Conservation (phyloP, 352 stramenopile genomes). For the Globisporangium viniferum region DNA sequence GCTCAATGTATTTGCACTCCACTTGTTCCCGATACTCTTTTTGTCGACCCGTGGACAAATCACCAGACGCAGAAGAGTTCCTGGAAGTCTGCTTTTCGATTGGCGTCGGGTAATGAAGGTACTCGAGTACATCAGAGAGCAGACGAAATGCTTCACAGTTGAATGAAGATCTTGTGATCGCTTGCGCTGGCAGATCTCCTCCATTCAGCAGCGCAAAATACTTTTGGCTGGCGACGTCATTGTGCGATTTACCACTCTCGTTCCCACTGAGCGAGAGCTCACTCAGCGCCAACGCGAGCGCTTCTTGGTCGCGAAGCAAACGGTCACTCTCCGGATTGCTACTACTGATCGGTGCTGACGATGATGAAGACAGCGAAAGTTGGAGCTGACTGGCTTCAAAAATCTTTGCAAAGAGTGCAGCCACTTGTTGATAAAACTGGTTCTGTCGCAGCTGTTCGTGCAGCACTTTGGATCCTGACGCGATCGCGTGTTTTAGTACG, state of each 20-base stretch:
- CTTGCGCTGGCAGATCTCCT: conserved; percentile 4
- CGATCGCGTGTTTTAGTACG: conserved; percentile 16
- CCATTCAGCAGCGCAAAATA: conserved; percentile 31
- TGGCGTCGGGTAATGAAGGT: conserved; percentile 24
- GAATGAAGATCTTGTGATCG: conserved; percentile 27
- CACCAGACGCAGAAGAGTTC: not conserved
- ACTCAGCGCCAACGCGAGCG: conserved; percentile 32
- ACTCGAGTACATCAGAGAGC: conserved; percentile 41
- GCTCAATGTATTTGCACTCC: conserved; percentile 48
- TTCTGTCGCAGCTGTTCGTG: conserved; percentile 26
- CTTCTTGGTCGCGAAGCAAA: conserved; percentile 14
- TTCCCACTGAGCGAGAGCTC: conserved; percentile 42
- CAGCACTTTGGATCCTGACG: conserved; percentile 17
- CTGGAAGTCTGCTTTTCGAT: conserved; percentile 4
- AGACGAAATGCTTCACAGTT: conserved; percentile 51
- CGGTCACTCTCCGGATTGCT: not conserved
- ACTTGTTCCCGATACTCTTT: conserved; percentile 19
- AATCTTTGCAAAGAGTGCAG: not conserved
- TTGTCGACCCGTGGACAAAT: not conserved
- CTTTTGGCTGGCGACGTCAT: conserved; percentile 29
- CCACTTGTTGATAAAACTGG: conserved; percentile 24
- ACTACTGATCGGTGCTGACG: too few species aligned
- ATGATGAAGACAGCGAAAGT: not conserved
- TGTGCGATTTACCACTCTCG: conserved; percentile 23
- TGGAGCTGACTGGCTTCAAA: conserved; percentile 14